Base-by-base conservation (phyloP, 495 filamentous ascomycete species). In the Niebla homalea region DNA sequence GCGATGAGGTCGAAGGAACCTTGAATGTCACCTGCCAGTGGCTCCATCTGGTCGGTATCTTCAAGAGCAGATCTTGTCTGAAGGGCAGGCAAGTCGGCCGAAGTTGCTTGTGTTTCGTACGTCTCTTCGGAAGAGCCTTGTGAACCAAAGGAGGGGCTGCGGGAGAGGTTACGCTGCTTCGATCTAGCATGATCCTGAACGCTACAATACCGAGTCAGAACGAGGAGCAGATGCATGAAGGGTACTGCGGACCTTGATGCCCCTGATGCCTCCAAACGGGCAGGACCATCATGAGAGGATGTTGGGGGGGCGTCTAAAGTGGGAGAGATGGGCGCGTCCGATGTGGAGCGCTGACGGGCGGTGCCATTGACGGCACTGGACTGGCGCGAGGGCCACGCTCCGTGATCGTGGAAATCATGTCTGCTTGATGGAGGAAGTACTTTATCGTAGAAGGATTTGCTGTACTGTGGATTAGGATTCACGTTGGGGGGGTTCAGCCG, bases 1-100 rank as follows among this genome's bases (percentile, higher is more conserved):
- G 55, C 52, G 39, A 58, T 56, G 5, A 61, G 52, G 36, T 61
- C 58, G 36, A 61, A 61, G 6, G 58, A 61, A 38, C 58, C 56
- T 20, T 48, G 52, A 1, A 53, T 49, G 35, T 61, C 58, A 16
- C 52, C 52, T 7, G 43, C 43, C 42, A 58, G 43, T 5, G 58
- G 58, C 43, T 54, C 53, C 58, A 61, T 56, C 37, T 44, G 40
- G 40, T 61, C 58, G 7, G 40, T 48, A 18, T 49, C 48, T 23
- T 58, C 56, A 10, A 58, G 45, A 2, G 56, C 50, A 11, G 56
- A 58, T 21, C 56, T 46, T 29, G 57, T 46, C 43, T 61, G 58
- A 22, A 61, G 40, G 16, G 56, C 48, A 6, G 58, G 56, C n/a
- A 61, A 37, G 20, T 56, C 53, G 8, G 51, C 23, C 6, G 51